Evolutionary conservation across 2,329 filamentous ascomycete species (phyloP), one percentile per base, ranked within the genome.

Genomic region (Cryphonectria nitschkei): DNA sequence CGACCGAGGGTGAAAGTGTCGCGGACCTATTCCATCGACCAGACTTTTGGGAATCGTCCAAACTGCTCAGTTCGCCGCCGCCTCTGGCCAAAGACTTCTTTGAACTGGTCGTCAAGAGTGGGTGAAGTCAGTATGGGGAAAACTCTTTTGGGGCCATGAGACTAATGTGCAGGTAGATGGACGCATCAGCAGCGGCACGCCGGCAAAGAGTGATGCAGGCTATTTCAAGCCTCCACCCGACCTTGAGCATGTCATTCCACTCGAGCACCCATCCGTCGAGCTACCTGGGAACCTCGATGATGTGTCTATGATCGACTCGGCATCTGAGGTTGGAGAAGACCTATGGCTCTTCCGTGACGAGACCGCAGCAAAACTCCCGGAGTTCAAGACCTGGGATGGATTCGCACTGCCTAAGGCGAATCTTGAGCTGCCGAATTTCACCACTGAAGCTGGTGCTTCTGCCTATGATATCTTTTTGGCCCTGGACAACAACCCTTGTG

Each of bases 351-450:
- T 80, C 0, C 76, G 80, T 1, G 80, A 83, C 9, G 76, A 80
- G 16, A 73, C 76, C 13, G 65, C 75, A 1, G 67, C 74, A n/a
- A 77, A 78, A 5, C 66, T 72, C 6, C 80, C 84, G 8, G 78
- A 81, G 54, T 88, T 89, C 76, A 87, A 86, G 72, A 91, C 90
- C 0, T 96, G 93, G 93, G 90, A 94, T 74, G 81, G 80, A 1
- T 95, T 95, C 75, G 81, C 85, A 1, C 77, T 80, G 14, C 75
- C 80, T 0, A 77, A 82, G n/a, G 76, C 82, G 6, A 77, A 82
- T 5, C 79, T 82, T 13, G 74, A 78, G 1, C 72, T 77, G 61
- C 81, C 84, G 68, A 56, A 85, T 1, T 90, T 92, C 73, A 81
- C 94, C 16, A 90, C 89, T 2, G 93, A 96, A 79, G 88, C 90